Base-by-base conservation (phyloP, 352 stramenopile genomes). In the Pythium phragmiticola region DNA sequence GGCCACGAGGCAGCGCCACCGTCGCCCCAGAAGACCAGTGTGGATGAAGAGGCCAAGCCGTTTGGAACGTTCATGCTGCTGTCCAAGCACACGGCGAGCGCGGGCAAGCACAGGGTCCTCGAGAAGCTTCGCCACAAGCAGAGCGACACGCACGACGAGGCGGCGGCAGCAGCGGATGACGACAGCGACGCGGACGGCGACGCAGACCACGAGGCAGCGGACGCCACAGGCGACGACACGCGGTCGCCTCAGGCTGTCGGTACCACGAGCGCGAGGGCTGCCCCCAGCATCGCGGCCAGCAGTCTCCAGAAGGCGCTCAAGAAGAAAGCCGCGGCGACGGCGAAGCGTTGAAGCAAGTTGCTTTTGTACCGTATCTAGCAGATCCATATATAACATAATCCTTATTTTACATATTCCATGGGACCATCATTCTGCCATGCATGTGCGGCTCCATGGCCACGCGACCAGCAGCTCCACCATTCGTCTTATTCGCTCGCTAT, bases 231-330 rank as follows among this genome's bases (percentile, higher is more conserved):
- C 2, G 34, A 39, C 11, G 7, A 9, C 28, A n/a, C 58, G 12
- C 58, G 49, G 1, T 65, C 57, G 7, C 49, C 63, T 5, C 26
- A 30, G 33, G 74, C 60, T 14, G 17, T 65, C 12, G 59, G 68
- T 19, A 70, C 65, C 28, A 57, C 64, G 51, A 45, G 37, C 2
- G 28, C 42, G 7, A 6, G 11, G 34, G 3, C 1, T 14, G 7
- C 11, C 39, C 56, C 60, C 9, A 37, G 19, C 49, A 19, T 54
- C 49, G 68, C 65, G 14, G 75, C 72, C 39, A 80, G 48, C 55
- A 82, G 68, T 58, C 63, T 84, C 23, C 73, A 80, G 50, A 78
- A 77, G 47, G 76, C 69, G 36, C 59, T 84, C 39, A 78, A 82
- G 65, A 84, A 80, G 63, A 79, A 78, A 42, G 64, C 26, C 5